Conservation (phyloP, 176 grass and related monocot genomes). For the Cymbopogon citratus region DNA sequence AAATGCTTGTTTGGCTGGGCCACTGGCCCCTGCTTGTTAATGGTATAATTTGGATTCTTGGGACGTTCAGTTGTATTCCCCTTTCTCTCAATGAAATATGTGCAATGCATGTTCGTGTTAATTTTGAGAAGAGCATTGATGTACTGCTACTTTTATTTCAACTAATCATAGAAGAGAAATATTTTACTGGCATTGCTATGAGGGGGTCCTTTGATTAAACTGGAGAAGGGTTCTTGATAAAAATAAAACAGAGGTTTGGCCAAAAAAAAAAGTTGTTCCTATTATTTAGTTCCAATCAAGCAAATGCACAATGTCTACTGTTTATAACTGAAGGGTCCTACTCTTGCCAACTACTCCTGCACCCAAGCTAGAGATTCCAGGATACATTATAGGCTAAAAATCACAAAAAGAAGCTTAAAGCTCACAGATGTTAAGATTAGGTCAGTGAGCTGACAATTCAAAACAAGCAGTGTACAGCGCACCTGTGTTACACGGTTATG, state of each 20-base stretch:
- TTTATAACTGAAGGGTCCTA: not conserved
- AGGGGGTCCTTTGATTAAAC: not conserved
- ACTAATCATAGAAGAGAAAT: not conserved
- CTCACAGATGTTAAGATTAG: too few species aligned
- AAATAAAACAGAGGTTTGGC: not conserved
- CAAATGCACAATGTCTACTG: not conserved
- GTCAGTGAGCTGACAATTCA: not conserved
- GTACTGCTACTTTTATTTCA: not conserved
- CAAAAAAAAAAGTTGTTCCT: not conserved
- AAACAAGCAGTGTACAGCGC: not conserved
- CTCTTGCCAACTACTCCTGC: not conserved
- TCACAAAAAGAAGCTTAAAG: not conserved
- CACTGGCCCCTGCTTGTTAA: not conserved
- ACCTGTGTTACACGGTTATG: not conserved
- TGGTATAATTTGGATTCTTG: not conserved
- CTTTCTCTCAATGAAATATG: not conserved
- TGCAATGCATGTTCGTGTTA: not conserved
- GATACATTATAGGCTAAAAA: not conserved
- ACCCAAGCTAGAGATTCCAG: not conserved
- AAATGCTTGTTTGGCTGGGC: not conserved
- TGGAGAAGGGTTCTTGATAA: not conserved
- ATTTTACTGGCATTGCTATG: not conserved
- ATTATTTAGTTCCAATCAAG: not conserved
- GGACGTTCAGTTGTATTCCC: not conserved
- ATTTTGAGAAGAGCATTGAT: not conserved